These are phyloP conservation scores for Aspergillus carlsbadensis DNA, from an alignment of 495 filamentous ascomycete species.

Conservation along the genomic window DNA sequence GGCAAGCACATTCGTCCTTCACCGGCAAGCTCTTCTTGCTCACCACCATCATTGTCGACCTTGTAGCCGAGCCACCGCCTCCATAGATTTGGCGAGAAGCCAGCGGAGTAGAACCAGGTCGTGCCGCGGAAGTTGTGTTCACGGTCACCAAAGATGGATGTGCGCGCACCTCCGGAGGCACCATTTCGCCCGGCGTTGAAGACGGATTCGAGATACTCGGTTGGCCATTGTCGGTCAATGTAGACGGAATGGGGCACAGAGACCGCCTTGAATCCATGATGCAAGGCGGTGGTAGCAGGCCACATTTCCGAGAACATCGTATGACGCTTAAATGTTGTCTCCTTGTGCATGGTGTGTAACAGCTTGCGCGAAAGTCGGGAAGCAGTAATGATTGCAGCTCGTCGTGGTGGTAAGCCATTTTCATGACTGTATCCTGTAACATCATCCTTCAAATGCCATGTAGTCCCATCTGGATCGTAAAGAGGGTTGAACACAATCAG, in stretches of 20 bases:
- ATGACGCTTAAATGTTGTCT: constrained; percentile 76
- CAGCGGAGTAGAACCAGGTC: constrained; percentile 94
- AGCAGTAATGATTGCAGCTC: constrained; percentile 85
- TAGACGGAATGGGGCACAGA: constrained; percentile 90
- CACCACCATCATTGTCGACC: constrained; percentile 83
- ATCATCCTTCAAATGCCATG: constrained; percentile 83
- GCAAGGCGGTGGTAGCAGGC: constrained; percentile 80
- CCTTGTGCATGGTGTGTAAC: constrained; percentile 83
- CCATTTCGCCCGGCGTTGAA: constrained; percentile 87
- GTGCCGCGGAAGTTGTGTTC: constrained; percentile 89
- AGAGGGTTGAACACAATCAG: constrained; percentile 91
- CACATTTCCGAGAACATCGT: constrained; percentile 97
- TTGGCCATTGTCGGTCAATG: constrained; percentile 88
- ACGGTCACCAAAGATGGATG: constrained; percentile 75
- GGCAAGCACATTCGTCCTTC: constrained; percentile 93
- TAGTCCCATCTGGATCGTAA: constrained; percentile 86
- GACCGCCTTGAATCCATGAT: constrained; percentile 94
- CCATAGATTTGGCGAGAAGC: constrained; percentile 80
- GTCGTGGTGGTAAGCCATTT: constrained; percentile 67
- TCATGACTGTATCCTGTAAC: constrained; percentile 84
- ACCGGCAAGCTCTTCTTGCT: constrained; percentile 72
- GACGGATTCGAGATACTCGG: constrained; percentile 70
- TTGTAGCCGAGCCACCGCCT: constrained; percentile 82
- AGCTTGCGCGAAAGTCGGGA: constrained; percentile 80
- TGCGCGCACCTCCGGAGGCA: constrained; percentile 68